Evolutionary conservation across 108 stramenopile species (phyloP).

Genomic region (Cyclotella sp.): DNA sequence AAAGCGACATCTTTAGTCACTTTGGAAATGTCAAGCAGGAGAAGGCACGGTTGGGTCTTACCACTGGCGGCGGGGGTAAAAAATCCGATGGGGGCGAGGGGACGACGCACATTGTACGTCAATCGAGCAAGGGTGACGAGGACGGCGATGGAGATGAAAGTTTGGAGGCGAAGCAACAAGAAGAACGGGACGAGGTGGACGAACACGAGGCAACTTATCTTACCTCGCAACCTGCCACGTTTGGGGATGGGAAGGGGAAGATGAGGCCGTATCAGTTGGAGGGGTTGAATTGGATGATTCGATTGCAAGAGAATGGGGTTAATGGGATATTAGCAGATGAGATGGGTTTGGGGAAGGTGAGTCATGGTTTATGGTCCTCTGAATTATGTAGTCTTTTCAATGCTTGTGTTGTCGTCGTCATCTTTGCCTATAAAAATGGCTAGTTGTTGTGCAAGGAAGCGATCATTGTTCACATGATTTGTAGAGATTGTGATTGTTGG

Average conservation of each 20-base stretch:
- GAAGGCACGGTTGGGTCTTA: constrained; percentile 62
- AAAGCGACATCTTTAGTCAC: constrained; percentile 96
- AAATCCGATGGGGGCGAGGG: neutral
- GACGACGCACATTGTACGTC: neutral
- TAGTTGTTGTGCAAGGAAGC: too few relatives aligned
- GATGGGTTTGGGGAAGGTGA: constrained; percentile 26
- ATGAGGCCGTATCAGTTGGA: constrained; percentile 96
- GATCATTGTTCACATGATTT: too few relatives aligned
- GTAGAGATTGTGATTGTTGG: too few relatives aligned
- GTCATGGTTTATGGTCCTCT: neutral
- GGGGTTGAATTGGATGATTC: constrained; percentile 98
- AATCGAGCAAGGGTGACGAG: constrained; percentile 20
- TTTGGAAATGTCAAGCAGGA: constrained; percentile 89
- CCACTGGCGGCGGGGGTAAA: constrained; percentile 22
- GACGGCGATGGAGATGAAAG: constrained; percentile 15
- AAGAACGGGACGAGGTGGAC: constrained; percentile 79
- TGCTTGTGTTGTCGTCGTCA: too few relatives aligned
- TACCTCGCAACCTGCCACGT: constrained; percentile 87
- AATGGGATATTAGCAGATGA: constrained; percentile 92
- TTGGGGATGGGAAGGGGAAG: constrained; percentile 79
- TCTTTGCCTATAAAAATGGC: too few relatives aligned
- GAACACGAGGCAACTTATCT: constrained; percentile 79
- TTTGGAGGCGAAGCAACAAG: constrained; percentile 38
- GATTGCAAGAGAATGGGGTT: constrained; percentile 91
- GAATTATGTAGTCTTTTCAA: too few relatives aligned